Percentiles rank a stretch among this genome's conserved stretches.
Conservation (phyloP, 306 rosid genomes). For the Prunus salicina region DNA sequence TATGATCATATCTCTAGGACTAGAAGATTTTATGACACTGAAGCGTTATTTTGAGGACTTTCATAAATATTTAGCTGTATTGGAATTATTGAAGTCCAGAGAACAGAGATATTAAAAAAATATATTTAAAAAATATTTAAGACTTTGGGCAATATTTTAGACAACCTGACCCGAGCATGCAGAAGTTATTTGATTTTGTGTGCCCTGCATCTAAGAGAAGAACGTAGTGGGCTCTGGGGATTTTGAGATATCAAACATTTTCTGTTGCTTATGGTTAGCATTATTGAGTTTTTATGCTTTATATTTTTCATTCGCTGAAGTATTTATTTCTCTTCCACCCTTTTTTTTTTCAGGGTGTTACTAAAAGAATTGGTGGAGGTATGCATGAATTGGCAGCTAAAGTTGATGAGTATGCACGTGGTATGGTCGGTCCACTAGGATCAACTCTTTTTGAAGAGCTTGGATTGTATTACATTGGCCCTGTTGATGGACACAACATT, state of each 20-base stretch:
- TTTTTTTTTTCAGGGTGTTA: slow-evolving; percentile 56
- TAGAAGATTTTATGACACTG: not conserved
- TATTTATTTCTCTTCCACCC: not conserved
- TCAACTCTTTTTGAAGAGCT: slow-evolving; percentile 97
- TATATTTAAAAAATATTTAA: not conserved
- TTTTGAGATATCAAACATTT: not conserved
- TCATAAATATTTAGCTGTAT: not conserved
- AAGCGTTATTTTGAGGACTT: not conserved
- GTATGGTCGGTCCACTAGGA: slow-evolving; percentile 90
- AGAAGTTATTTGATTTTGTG: not conserved
- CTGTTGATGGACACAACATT: slow-evolving; percentile 88
- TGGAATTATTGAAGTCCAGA: not conserved
- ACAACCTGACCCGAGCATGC: not conserved
- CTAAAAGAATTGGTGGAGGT: slow-evolving; percentile 80
- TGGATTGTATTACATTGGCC: slow-evolving; percentile 93
- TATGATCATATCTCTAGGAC: not conserved
- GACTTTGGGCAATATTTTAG: not conserved
- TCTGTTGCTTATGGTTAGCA: not conserved
- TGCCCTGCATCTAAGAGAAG: not conserved
- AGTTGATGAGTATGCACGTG: slow-evolving; percentile 97
- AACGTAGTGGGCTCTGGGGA: not conserved
- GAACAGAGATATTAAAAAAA: not conserved
- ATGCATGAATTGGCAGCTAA: slow-evolving; percentile 97
- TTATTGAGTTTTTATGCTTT: not conserved
- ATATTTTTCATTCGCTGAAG: not conserved